Evolutionary conservation across 1,284 basidiomycete genomes (phyloP).

Genomic region (Rhizopogon parksii): DNA sequence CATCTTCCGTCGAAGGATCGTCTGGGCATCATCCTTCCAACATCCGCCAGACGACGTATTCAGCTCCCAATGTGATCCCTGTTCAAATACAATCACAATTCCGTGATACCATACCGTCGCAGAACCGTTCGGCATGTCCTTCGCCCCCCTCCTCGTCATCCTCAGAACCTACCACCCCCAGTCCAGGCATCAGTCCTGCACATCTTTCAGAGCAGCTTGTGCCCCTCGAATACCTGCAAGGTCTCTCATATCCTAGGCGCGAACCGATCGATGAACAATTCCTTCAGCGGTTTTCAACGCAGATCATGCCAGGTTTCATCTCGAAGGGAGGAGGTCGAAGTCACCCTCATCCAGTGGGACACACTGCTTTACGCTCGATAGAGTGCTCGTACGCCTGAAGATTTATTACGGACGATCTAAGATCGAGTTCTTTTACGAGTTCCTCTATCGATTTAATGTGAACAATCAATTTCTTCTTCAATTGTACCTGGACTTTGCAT

Average conservation of each 20-base stretch:
- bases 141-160: constrained; percentile 25
- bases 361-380: not conserved
- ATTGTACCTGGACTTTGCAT: not conserved
- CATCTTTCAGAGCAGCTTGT: constrained; percentile 39
- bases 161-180: constrained; percentile 25
- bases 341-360: constrained; percentile 3
- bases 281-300: constrained; percentile 43
- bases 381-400: not conserved
- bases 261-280: constrained; percentile 55
- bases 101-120: constrained; percentile 14
- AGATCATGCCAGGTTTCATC: constrained; percentile 14
- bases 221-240: constrained; percentile 54
- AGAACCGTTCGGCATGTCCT: constrained; percentile 15
- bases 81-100: constrained; percentile 7
- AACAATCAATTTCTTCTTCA: not conserved
- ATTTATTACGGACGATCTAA: not conserved
- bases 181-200: constrained; percentile 23
- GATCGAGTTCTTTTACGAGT: not conserved
- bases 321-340: constrained; percentile 15
- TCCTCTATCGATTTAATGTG: not conserved
- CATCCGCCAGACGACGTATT: constrained; percentile 28
- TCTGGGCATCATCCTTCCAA: constrained; percentile 1
- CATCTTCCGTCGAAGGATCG: constrained; percentile 22
- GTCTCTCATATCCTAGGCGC: constrained; percentile 40
- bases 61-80: constrained; percentile 24